Evolutionary conservation across 306 rosid species (phyloP), one percentile per base, ranked within the genome.

Genomic region (Prunus mume): DNA sequence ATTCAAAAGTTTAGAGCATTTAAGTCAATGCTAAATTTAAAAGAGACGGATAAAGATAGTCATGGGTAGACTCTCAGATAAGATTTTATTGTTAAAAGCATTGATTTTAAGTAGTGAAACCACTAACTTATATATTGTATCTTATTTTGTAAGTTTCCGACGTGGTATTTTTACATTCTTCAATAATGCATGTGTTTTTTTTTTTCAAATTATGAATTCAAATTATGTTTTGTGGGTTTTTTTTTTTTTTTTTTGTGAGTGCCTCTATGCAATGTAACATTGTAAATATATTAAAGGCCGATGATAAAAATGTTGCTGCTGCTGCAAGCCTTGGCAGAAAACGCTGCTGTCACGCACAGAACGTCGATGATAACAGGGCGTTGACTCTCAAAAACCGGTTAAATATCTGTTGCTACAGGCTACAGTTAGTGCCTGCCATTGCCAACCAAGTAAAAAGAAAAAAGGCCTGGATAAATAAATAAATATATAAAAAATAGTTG

Each of bases 51-150:
- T 32, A 32, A 5, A 32, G 38, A 32, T 1, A 32, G 6, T 34
- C 8, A 34, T 5, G 41, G 0, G 1, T 34, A 5, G 2, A 1
- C 8, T 34, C 0, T 34, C 8, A 5, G 41, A 34, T 34, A 6
- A 5, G 1, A 1, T 34, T 34, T 7, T 1, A 38, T 38, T 38
- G 0, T 4, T 4, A 38, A 38, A 5, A 38, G 0, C 0, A 0
- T 6, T 38, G 2, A 1, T 38, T 38, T 38, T 38, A 38, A 38
- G 0, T 38, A 1, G 2, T 6, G 9, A 9, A 38, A 38, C 0
- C 43, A 38, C 43, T 38, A 9, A 38, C 9, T 6, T 38, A 34
- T 32, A 5, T 34, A 34, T 34, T 5, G 8, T 34, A 32, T 32
- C 38, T 32, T 32, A 1, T 6, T 0, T 38, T 38, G 2, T 38